Evolutionary conservation across 2,329 filamentous ascomycete species (phyloP).

Genomic region (Pestalotiopsis sp.): DNA sequence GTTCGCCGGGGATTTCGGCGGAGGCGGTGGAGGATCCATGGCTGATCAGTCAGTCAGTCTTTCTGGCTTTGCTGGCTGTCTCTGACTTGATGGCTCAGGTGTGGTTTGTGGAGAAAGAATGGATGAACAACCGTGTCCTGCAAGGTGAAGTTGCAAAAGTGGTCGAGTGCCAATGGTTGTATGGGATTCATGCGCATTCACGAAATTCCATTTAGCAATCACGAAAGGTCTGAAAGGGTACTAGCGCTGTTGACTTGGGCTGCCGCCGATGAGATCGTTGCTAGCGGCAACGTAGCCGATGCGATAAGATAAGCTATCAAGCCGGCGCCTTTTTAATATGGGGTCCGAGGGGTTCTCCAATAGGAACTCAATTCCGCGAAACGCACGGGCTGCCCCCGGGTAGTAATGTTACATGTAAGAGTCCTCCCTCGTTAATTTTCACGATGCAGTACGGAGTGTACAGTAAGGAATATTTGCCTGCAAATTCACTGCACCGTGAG

Average conservation of each 20-base stretch:
- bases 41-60: not conserved
- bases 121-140: not conserved
- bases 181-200: not conserved
- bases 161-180: not conserved
- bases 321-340: not conserved
- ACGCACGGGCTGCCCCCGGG: not conserved
- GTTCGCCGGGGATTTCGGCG: constrained; percentile 50
- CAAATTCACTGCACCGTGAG: too few relatives aligned
- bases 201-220: not conserved
- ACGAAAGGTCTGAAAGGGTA: not conserved
- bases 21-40: constrained; percentile 43
- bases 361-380: not conserved
- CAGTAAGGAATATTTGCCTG: too few relatives aligned
- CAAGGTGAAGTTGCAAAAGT: not conserved
- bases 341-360: not conserved
- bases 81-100: not conserved
- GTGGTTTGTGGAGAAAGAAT: not conserved
- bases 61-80: constrained; percentile 12
- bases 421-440: too few relatives aligned
- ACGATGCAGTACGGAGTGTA: too few relatives aligned
- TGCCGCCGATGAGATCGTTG: constrained; percentile 1
- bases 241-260: constrained; percentile 13
- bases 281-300: constrained; percentile 6
- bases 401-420: too few relatives aligned
- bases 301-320: constrained; percentile 6